These are phyloP conservation scores for Ochetophila trinervis DNA, from an alignment of 306 rosid genomes.

Conservation along the genomic window DNA sequence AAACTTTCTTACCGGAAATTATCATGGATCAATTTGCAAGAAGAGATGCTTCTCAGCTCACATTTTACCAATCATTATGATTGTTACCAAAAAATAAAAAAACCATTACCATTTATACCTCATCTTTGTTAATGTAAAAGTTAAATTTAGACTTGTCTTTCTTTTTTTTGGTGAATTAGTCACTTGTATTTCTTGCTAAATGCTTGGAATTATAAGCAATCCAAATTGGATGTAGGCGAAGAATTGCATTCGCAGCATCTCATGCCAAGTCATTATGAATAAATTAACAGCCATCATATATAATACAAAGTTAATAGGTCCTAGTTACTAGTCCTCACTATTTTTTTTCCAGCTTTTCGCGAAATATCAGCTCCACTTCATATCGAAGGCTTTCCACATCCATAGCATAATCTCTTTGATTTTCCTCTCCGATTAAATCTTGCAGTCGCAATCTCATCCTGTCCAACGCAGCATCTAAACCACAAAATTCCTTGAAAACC, in stretches of 20 bases:
- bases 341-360: slow-evolving; percentile 45
- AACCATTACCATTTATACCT: no score
- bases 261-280: background rate
- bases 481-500: slow-evolving; percentile 60
- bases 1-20: no score
- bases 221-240: background rate
- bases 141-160: no score
- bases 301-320: background rate
- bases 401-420: slow-evolving; percentile 56
- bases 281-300: background rate
- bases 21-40: no score
- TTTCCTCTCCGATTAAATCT: slow-evolving; percentile 51
- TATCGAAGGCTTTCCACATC: slow-evolving; percentile 66
- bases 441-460: slow-evolving; percentile 53
- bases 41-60: no score
- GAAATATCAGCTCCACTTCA: slow-evolving; percentile 65
- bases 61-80: no score
- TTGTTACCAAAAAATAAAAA: no score
- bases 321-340: slow-evolving; percentile 10
- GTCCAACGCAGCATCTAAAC: slow-evolving; percentile 65
- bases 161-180: no score
- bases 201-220: background rate
- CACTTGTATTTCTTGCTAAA: no score
- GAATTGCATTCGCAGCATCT: slow-evolving; percentile 10
- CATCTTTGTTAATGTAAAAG: no score